A percentile compares a stretch with the other conserved stretches of the same genome.
These are phyloP conservation scores for Lasiodiplodia sp. DNA, from an alignment of 2,329 filamentous ascomycete genomes.

Conservation along the genomic window DNA sequence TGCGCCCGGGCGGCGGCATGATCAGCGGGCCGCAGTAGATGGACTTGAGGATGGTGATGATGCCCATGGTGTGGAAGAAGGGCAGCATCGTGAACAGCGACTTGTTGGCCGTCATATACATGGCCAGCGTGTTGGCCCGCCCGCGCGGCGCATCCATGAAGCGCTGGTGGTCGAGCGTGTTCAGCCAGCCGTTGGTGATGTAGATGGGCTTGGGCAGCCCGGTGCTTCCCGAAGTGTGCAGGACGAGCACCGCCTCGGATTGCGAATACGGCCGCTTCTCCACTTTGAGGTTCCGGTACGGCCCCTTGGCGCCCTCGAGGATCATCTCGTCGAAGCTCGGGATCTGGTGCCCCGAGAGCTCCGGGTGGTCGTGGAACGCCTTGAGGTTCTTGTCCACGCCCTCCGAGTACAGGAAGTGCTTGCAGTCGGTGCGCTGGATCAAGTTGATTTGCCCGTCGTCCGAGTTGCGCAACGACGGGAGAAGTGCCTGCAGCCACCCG, in stretches of 20 bases:
- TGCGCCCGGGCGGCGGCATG: constrained; percentile 26
- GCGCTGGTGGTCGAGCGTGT: constrained; percentile 33
- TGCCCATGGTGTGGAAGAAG: constrained; percentile 34
- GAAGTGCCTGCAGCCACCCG: background rate
- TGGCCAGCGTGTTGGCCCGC: constrained; percentile 28
- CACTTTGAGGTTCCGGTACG: constrained; percentile 1
- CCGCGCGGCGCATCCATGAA: constrained; percentile 33
- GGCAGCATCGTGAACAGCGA: constrained; percentile 30
- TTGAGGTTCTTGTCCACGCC: constrained; percentile 27
- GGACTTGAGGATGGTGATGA: constrained; percentile 32
- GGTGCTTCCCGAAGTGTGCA: constrained; percentile 48
- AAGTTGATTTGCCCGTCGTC: constrained; percentile 29
- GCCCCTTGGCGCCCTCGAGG: constrained; percentile 10
- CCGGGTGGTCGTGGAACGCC: constrained; percentile 3
- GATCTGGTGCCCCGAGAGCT: constrained; percentile 10
- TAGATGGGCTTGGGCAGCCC: constrained; percentile 45
- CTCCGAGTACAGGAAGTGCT: constrained; percentile 21
- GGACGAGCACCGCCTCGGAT: constrained; percentile 37
- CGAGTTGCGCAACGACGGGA: constrained; percentile 29
- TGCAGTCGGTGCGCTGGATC: constrained; percentile 14
- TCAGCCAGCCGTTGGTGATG: constrained; percentile 34
- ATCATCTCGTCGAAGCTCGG: constrained; percentile 28
- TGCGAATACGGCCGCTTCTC: constrained; percentile 26
- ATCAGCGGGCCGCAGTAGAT: constrained; percentile 32
- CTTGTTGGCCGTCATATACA: constrained; percentile 23